A percentile compares a stretch with the other conserved stretches of the same genome.
Conservation (phyloP, 2,329 filamentous ascomycete genomes). For the Chrysosporium queenslandicum region DNA sequence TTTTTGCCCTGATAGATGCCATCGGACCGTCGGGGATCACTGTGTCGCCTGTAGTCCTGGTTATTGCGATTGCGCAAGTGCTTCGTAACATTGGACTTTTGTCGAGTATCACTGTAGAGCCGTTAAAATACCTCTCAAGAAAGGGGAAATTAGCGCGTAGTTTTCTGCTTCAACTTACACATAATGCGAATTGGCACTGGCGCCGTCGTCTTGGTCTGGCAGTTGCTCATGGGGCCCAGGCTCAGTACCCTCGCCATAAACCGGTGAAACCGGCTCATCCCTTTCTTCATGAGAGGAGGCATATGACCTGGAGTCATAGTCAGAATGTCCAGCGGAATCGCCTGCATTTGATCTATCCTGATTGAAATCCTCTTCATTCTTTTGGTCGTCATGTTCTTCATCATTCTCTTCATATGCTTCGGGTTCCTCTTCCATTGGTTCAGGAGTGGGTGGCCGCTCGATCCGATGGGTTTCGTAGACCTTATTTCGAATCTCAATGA, state of each 20-base stretch:
- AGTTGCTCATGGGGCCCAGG: not conserved
- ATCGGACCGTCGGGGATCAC: not conserved
- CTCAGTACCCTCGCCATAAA: not conserved
- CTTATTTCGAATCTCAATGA: constrained; percentile 31
- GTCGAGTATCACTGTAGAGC: not conserved
- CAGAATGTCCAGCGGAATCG: not conserved
- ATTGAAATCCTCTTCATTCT: not conserved
- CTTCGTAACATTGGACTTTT: not conserved
- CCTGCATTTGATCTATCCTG: not conserved
- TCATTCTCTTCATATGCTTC: constrained; percentile 2
- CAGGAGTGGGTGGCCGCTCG: constrained; percentile 3
- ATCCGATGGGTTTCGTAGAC: constrained; percentile 24
- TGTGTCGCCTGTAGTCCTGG: not conserved
- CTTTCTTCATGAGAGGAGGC: not conserved
- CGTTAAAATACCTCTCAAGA: not conserved
- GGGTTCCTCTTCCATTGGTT: constrained; percentile 9
- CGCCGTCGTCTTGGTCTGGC: not conserved
- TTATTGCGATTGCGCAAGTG: not conserved
- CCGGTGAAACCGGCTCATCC: not conserved
- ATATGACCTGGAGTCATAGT: not conserved
- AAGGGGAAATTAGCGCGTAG: not conserved
- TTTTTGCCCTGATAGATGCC: not conserved
- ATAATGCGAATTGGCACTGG: not conserved
- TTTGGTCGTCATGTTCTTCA: not conserved
- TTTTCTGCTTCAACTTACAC: not conserved